Conservation (phyloP, 140 eudicot species). For the Anethum foeniculum region DNA sequence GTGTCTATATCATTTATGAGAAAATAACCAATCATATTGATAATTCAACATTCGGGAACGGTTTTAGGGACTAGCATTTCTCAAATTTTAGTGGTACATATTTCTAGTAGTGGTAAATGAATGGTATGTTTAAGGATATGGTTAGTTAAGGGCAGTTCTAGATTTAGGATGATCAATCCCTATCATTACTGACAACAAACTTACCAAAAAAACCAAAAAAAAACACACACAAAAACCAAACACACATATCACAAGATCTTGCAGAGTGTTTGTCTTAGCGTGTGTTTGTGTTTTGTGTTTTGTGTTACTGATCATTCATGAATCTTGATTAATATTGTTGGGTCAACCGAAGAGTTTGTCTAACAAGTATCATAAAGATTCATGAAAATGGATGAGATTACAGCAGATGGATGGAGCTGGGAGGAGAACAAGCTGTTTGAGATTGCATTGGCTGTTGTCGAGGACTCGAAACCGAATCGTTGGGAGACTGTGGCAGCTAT, state of each 20-base stretch:
- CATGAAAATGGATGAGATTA: not conserved
- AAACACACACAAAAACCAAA: not conserved
- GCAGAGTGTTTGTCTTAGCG: not conserved
- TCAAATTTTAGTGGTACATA: not conserved
- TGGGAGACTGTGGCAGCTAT: slow-evolving; percentile 25
- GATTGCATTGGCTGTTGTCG: slow-evolving; percentile 18
- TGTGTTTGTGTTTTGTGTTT: not conserved
- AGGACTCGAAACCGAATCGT: slow-evolving; percentile 3
- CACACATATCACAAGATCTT: not conserved
- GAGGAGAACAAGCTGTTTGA: slow-evolving; percentile 28
- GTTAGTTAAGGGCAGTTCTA: slow-evolving; percentile 11
- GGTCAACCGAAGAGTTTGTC: not conserved
- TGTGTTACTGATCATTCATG: not conserved
- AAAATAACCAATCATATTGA: too few species aligned
- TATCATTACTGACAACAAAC: slow-evolving; percentile 11
- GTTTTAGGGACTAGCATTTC: too few species aligned
- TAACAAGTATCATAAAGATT: not conserved
- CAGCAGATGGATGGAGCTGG: slow-evolving; percentile 17
- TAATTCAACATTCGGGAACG: too few species aligned
- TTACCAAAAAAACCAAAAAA: not conserved
- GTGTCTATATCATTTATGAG: too few species aligned
- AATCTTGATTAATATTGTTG: not conserved
- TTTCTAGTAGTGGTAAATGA: slow-evolving; percentile 1
- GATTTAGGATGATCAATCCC: slow-evolving; percentile 10
- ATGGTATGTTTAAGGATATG: not conserved